Percentiles rank a stretch among this genome's conserved stretches.
Conservation (phyloP, 139 green algal genomes). For the Trebouxia sp. region DNA sequence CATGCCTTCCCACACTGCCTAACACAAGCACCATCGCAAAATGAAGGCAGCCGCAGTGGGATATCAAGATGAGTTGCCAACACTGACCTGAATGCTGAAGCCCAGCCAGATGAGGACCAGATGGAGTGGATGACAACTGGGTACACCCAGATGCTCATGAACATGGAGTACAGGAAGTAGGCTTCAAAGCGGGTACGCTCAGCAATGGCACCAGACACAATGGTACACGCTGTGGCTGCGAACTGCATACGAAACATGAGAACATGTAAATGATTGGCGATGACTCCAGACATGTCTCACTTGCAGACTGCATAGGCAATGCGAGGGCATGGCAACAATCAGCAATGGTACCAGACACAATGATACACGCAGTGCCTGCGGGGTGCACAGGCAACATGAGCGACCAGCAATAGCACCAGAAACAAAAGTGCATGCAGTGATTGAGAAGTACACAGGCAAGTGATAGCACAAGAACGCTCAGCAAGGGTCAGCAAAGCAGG, state of each 20-base stretch:
- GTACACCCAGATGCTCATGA: slow-evolving; percentile 80
- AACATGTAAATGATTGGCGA: too few species aligned
- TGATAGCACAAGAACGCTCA: neutral
- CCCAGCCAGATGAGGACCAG: slow-evolving; percentile 57
- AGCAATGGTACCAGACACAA: slow-evolving; percentile 73
- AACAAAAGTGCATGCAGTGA: slow-evolving; percentile 76
- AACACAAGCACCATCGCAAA: too few species aligned
- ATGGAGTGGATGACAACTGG: slow-evolving; percentile 62
- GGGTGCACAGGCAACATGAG: slow-evolving; percentile 35
- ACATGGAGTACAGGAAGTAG: slow-evolving; percentile 63
- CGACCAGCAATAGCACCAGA: slow-evolving; percentile 74
- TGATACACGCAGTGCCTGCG: slow-evolving; percentile 73
- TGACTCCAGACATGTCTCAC: too few species aligned
- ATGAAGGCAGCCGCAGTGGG: too few species aligned
- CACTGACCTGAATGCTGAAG: slow-evolving; percentile 41
- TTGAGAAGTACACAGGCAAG: slow-evolving; percentile 50
- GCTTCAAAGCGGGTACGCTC: slow-evolving; percentile 56
- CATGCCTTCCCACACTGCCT: too few species aligned
- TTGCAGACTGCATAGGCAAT: too few species aligned
- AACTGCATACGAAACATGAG: slow-evolving; percentile 36
- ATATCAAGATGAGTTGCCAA: too few species aligned
- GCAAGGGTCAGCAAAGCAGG: too few species aligned
- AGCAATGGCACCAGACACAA: slow-evolving; percentile 73
- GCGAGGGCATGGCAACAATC: too few species aligned
- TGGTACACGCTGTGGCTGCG: slow-evolving; percentile 74